phyloP scores from a whole-genome alignment of 495 filamentous ascomycete species.

The Daldinia bambusicola region DNA sequence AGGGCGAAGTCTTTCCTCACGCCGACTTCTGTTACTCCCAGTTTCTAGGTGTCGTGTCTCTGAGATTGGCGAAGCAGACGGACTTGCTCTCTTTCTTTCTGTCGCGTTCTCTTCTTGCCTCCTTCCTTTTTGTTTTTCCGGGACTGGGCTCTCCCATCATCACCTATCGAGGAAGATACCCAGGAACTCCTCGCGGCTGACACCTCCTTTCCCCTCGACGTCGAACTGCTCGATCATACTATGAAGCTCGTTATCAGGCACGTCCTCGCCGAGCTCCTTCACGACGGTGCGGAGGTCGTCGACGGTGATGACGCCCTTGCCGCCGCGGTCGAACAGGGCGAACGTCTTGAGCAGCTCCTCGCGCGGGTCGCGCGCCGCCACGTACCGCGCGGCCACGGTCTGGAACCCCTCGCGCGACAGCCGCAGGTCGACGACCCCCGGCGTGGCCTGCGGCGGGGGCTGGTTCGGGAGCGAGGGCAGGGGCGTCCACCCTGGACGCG shows the following conservation, averaged over 20 bases:
- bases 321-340: slow-evolving; percentile 78
- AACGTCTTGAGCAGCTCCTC: slow-evolving; percentile 95
- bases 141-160: background rate
- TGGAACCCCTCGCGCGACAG: slow-evolving; percentile 80
- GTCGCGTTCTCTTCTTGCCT: background rate
- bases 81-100: background rate
- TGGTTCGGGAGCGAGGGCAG: slow-evolving; percentile 59
- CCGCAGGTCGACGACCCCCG: slow-evolving; percentile 62
- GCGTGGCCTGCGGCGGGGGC: slow-evolving; percentile 42
- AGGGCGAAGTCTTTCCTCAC: background rate
- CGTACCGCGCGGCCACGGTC: slow-evolving; percentile 79
- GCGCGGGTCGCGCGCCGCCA: slow-evolving; percentile 81
- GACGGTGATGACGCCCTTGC: slow-evolving; percentile 85
- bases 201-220: slow-evolving; percentile 88
- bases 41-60: background rate
- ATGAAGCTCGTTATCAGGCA: slow-evolving; percentile 90
- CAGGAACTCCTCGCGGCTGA: slow-evolving; percentile 90
- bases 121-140: background rate
- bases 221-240: slow-evolving; percentile 99
- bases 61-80: background rate
- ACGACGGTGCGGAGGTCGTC: slow-evolving; percentile 88
- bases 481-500: slow-evolving; percentile 52
- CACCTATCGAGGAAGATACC: slow-evolving; percentile 51
- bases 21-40: background rate
- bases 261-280: slow-evolving; percentile 86